Evolutionary conservation across 2,329 filamentous ascomycete species (phyloP).

Genomic region (Calonectria fujianensis): DNA sequence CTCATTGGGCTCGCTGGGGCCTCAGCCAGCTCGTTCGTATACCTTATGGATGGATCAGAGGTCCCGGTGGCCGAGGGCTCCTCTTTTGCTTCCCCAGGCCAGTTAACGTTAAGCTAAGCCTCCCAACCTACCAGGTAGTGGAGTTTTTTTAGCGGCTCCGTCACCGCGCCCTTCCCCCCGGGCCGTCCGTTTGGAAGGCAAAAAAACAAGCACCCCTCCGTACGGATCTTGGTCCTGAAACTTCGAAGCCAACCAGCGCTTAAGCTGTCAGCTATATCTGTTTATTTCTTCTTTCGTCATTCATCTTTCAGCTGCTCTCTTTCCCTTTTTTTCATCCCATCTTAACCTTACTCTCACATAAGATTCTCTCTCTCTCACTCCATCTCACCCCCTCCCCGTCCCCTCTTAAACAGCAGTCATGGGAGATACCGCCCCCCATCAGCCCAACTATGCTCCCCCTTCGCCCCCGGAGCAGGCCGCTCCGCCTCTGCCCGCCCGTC

Average conservation of each 20-base stretch:
- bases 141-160: slow-evolving; percentile 28
- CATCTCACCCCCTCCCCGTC: neutral
- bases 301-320: neutral
- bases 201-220: slow-evolving; percentile 23
- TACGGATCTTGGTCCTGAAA: slow-evolving; percentile 24
- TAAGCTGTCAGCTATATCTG: slow-evolving; percentile 21
- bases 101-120: slow-evolving; percentile 30
- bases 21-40: slow-evolving; percentile 20
- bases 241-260: slow-evolving; percentile 20
- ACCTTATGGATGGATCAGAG: slow-evolving; percentile 4
- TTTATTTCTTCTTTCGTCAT: slow-evolving; percentile 10
- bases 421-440: slow-evolving; percentile 35
- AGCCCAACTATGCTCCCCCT: slow-evolving; percentile 19
- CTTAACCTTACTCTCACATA: neutral
- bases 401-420: slow-evolving; percentile 24
- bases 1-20: slow-evolving; percentile 11
- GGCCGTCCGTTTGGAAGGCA: slow-evolving; percentile 25
- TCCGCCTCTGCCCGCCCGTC: slow-evolving; percentile 35
- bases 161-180: slow-evolving; percentile 10
- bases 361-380: neutral
- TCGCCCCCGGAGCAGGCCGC: slow-evolving; percentile 28
- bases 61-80: slow-evolving; percentile 1
- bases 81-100: slow-evolving; percentile 28
- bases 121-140: slow-evolving; percentile 23
- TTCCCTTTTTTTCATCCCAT: slow-evolving; percentile 18